Base-by-base conservation (phyloP, 257 asterid genomes). In the Lycium ferocissimum region DNA sequence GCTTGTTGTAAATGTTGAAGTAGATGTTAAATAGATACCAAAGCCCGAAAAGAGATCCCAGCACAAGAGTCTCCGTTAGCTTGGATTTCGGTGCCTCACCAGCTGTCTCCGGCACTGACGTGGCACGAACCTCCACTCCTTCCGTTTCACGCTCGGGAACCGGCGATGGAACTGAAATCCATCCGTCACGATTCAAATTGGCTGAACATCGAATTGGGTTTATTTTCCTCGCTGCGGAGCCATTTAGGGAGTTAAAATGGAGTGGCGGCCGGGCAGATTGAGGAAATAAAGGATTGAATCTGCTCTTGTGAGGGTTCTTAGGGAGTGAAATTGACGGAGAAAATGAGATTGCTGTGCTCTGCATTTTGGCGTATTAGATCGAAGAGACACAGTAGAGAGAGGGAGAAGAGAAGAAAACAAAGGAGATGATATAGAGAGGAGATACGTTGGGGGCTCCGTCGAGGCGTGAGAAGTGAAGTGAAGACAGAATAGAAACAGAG, bases 1-100 rank as follows among this genome's bases (percentile, higher is more conserved):
- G 98, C 83, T 97, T 97, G 89, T 97, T 95, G 86, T 97, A 95
- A 84, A 97, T 94, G 84, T 97, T 97, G 93, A 97, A 97, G 94
- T 93, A 97, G 92, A 95, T 95, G 82, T 97, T 97, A 51, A 97
- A 95, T 12, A 95, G 88, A 89, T 93, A 95, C 99, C 99, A 97
- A 56, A 94, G 90, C 84, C 98, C 99, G 76, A 95, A 95, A 3
- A 97, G 93, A 72, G 88, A 18, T 20, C 98, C 99, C 6, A 97
- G 97, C 85, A 97, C 94, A 90, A 94, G 33, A 47, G 98, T 95
- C 43, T 92, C 94, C 33, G 2, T 7, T 8, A 87, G 75, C 89
- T 91, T 94, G 45, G 96, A 87, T 78, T 89, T 83, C 73, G 98
- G 91, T 63, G 65, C 61, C 87, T 93, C 97, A 14, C 90, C 93